phyloP scores from a whole-genome alignment of 1,284 basidiomycete species.

The Moesziomyces sp. region DNA sequence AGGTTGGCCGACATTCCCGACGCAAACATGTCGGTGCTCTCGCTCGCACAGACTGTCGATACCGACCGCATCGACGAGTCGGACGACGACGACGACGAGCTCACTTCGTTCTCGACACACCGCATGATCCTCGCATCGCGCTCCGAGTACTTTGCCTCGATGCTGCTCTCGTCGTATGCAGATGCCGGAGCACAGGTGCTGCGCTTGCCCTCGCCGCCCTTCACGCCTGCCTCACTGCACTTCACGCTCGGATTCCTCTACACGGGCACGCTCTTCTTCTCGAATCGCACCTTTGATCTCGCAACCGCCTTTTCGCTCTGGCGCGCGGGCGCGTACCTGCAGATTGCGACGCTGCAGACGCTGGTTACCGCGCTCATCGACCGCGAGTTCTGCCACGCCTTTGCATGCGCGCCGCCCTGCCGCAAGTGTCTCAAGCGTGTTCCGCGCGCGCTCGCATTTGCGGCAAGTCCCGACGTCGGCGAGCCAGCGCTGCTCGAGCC shows the following conservation, averaged over 20 bases:
- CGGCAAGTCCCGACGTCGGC: conserved; percentile 50
- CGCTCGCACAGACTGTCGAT: conserved; percentile 43
- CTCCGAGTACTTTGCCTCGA: conserved; percentile 84
- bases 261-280: conserved; percentile 91
- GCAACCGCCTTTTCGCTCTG: conserved; percentile 90
- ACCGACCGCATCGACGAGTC: conserved; percentile 34
- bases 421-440: conserved; percentile 59
- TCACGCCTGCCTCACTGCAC: conserved; percentile 91
- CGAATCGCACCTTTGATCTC: conserved; percentile 90
- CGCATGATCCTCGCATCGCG: conserved; percentile 90
- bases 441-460: conserved; percentile 55
- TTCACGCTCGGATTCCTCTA: conserved; percentile 95
- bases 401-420: conserved; percentile 59
- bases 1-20: conserved; percentile 51
- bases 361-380: conserved; percentile 52
- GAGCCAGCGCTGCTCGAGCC: conserved; percentile 38
- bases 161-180: conserved; percentile 76
- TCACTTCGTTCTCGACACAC: conserved; percentile 80
- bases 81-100: conserved; percentile 49
- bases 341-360: conserved; percentile 70
- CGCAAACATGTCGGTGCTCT: conserved; percentile 49
- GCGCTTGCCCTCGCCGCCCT: conserved; percentile 75
- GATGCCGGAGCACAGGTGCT: conserved; percentile 43
- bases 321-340: conserved; percentile 83
- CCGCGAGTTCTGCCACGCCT: conserved; percentile 62